phyloP scores from a whole-genome alignment of 805 yeast species.

The Kodamaea sagamina region DNA sequence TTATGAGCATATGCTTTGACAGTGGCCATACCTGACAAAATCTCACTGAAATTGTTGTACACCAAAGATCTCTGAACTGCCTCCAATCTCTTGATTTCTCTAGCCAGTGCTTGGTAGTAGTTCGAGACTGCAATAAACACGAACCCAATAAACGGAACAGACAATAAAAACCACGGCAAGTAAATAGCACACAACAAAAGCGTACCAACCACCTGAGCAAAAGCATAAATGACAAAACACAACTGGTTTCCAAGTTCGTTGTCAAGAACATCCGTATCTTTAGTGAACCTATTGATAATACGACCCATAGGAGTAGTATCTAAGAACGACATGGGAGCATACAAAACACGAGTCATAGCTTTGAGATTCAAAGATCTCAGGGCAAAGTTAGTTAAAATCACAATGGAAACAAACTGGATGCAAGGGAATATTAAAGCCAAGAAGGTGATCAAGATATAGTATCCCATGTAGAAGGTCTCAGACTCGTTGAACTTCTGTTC shows the following conservation, averaged over 20 bases:
- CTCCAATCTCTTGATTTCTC: slow-evolving; percentile 77
- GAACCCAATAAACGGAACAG: slow-evolving; percentile 53
- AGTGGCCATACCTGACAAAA: slow-evolving; percentile 63
- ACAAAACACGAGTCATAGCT: slow-evolving; percentile 63
- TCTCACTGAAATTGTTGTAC: slow-evolving; percentile 70
- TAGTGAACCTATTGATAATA: slow-evolving; percentile 80
- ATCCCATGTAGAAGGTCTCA: slow-evolving; percentile 67
- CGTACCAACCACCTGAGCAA: slow-evolving; percentile 59
- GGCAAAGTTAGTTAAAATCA: slow-evolving; percentile 50
- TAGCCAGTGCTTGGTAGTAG: slow-evolving; percentile 67
- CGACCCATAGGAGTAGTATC: slow-evolving; percentile 90
- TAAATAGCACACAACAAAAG: slow-evolving; percentile 65
- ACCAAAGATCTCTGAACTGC: slow-evolving; percentile 69
- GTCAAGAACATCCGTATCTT: slow-evolving; percentile 82
- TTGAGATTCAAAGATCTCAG: slow-evolving; percentile 56
- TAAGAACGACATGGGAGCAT: slow-evolving; percentile 79
- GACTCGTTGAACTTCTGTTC: slow-evolving; percentile 50
- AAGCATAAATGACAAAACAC: slow-evolving; percentile 56
- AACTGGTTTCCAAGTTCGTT: slow-evolving; percentile 74
- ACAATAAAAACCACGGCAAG: slow-evolving; percentile 73
- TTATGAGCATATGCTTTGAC: slow-evolving; percentile 59
- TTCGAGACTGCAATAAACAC: slow-evolving; percentile 47
- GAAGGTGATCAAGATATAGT: slow-evolving; percentile 63
- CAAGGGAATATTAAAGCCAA: slow-evolving; percentile 47
- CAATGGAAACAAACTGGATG: slow-evolving; percentile 43